Evolutionary conservation across 2,329 filamentous ascomycete species (phyloP).

Genomic region (Apiospora malaysiana): DNA sequence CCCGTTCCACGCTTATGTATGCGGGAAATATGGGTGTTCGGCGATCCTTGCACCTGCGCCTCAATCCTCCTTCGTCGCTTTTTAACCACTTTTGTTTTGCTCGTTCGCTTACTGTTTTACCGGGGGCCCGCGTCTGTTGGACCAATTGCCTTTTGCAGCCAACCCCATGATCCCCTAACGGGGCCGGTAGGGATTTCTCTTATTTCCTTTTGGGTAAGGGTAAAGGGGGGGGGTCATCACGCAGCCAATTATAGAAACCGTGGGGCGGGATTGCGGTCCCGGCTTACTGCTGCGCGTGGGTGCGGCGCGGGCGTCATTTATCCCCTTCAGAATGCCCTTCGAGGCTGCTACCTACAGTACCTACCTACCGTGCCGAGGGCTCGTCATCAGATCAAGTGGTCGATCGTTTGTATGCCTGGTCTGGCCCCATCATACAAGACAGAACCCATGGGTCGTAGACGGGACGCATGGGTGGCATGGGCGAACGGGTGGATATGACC

Average conservation of each 20-base stretch:
- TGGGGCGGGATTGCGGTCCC: background rate
- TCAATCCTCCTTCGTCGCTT: background rate
- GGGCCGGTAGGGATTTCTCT: background rate
- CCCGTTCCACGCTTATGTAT: background rate
- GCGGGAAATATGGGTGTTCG: conserved; percentile 1
- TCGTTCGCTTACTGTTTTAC: background rate
- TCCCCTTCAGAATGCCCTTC: background rate
- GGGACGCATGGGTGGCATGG: background rate
- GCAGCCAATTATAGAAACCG: conserved; percentile 14
- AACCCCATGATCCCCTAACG: background rate
- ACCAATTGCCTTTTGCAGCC: background rate
- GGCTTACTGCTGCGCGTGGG: no score
- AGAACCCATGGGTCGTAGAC: background rate
- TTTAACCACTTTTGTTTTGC: background rate
- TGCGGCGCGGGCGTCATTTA: background rate
- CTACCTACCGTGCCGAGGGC: no score
- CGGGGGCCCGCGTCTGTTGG: conserved; percentile 5
- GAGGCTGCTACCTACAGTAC: no score
- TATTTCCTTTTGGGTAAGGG: no score
- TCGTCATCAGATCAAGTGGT: no score
- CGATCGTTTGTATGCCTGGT: background rate
- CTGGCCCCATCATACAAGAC: background rate
- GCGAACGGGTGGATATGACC: background rate
- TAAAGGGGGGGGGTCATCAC: background rate
- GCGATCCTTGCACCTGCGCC: conserved; percentile 7